These are phyloP conservation scores for Scorias spongiosa DNA, from an alignment of 2,329 filamentous ascomycete species.

Conservation along the genomic window DNA sequence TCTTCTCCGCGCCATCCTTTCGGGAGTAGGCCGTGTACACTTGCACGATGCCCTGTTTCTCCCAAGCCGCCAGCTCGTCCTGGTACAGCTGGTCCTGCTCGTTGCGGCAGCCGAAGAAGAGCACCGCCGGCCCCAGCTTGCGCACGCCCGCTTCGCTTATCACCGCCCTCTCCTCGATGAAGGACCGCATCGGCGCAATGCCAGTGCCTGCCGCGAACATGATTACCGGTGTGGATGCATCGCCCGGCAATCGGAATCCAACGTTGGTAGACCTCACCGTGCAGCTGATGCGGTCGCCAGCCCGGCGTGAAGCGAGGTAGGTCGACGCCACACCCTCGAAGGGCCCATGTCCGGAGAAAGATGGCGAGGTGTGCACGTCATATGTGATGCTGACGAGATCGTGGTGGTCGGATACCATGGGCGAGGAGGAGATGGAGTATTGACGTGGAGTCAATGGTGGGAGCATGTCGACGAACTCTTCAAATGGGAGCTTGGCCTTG, in stretches of 20 bases:
- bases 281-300: conserved; percentile 29
- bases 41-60: conserved; percentile 42
- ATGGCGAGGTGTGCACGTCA: conserved; percentile 29
- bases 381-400: conserved; percentile 42
- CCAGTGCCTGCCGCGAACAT: conserved; percentile 51
- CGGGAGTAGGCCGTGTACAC: conserved; percentile 46
- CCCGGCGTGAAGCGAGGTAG: conserved; percentile 25
- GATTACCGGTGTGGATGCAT: conserved; percentile 25
- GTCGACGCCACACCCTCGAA: conserved; percentile 29
- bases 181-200: conserved; percentile 93
- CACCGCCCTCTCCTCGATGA: conserved; percentile 69
- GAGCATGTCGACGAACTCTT: conserved; percentile 50
- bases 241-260: conserved; percentile 29
- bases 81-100: conserved; percentile 45
- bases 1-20: conserved; percentile 31
- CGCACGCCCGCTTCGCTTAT: conserved; percentile 32
- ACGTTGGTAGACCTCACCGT: conserved; percentile 26
- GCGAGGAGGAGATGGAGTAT: conserved; percentile 21
- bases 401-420: conserved; percentile 13
- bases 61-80: conserved; percentile 45
- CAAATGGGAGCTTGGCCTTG: not conserved
- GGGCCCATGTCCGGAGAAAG: not conserved
- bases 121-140: conserved; percentile 42
- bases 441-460: conserved; percentile 49
- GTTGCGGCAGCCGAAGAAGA: conserved; percentile 49